phyloP scores from a whole-genome alignment of 495 filamentous ascomycete genomes.

The Astrocystis sublimbata region DNA sequence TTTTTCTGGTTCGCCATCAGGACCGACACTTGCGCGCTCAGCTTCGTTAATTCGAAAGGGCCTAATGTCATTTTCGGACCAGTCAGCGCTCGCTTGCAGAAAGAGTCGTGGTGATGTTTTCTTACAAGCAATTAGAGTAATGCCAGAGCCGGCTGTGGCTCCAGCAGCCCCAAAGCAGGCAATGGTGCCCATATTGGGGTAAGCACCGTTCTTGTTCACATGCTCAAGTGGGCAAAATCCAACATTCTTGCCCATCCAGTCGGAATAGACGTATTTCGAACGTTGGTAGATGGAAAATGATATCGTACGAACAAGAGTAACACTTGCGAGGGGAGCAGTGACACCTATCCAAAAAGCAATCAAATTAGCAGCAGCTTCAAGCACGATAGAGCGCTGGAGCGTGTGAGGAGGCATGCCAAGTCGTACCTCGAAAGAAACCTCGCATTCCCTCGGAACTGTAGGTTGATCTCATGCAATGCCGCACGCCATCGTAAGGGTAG shows the following conservation, averaged over 20 bases:
- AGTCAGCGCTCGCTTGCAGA: conserved; percentile 6
- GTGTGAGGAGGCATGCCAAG: too few species aligned
- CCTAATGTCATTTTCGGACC: conserved; percentile 51
- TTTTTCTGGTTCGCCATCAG: conserved; percentile 71
- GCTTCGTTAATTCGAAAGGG: conserved; percentile 92
- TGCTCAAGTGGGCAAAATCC: conserved; percentile 70
- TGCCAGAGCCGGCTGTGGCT: conserved; percentile 73
- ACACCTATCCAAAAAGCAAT: conserved; percentile 54
- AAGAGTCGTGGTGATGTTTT: conserved; percentile 9
- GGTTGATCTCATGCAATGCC: conserved; percentile 69
- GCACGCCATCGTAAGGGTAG: conserved; percentile 68
- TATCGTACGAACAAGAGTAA: conserved; percentile 85
- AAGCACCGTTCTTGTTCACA: conserved; percentile 68
- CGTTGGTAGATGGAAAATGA: conserved; percentile 92
- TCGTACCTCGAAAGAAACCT: conserved; percentile 76
- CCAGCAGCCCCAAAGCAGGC: conserved; percentile 77
- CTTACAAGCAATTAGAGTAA: conserved; percentile 86
- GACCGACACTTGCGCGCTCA: conserved; percentile 88
- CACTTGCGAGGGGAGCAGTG: conserved; percentile 78
- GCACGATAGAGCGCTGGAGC: not conserved
- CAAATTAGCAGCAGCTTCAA: conserved; percentile 31
- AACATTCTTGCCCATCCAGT: conserved; percentile 61
- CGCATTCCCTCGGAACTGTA: conserved; percentile 69
- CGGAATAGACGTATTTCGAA: conserved; percentile 74
- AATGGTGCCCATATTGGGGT: conserved; percentile 67